Conservation (phyloP, 768 basidiomycete species). For the Tylopilus felleus region DNA sequence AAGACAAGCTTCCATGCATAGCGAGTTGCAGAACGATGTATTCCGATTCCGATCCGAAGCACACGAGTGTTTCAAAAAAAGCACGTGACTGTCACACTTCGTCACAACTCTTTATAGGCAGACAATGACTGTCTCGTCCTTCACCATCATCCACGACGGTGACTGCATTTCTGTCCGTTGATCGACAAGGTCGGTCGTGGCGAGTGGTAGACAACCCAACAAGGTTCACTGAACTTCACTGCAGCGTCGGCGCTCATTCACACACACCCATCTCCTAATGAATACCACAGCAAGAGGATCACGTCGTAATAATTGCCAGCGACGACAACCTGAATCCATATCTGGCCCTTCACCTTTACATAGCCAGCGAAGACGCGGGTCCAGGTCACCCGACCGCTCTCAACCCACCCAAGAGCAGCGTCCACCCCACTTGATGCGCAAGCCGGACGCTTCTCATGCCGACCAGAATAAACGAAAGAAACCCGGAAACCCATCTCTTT, state of each 20-base stretch:
- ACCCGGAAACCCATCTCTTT: constrained; percentile 10
- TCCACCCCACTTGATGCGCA: constrained; percentile 10
- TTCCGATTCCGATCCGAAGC: background rate
- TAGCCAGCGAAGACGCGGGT: constrained; percentile 31
- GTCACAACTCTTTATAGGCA: constrained; percentile 13
- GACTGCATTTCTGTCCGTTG: background rate
- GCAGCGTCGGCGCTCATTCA: background rate
- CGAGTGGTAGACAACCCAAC: background rate
- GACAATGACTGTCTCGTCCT: constrained; percentile 3
- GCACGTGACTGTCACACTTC: constrained; percentile 14
- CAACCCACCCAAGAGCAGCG: constrained; percentile 18
- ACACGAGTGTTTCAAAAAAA: background rate
- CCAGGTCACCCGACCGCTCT: constrained; percentile 33
- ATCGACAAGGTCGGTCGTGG: constrained; percentile 7
- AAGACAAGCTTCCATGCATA: background rate
- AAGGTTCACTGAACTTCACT: background rate
- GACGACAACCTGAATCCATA: constrained; percentile 20
- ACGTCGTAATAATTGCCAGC: constrained; percentile 26
- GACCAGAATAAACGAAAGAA: constrained; percentile 33
- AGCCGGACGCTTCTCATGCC: constrained; percentile 19
- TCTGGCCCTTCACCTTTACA: constrained; percentile 15
- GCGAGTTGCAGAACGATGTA: background rate
- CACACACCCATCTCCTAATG: constrained; percentile 12
- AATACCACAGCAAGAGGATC: constrained; percentile 22
- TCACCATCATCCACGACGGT: constrained; percentile 12